A percentile compares a stretch with the other conserved stretches of the same genome.
Evolutionary conservation across 768 basidiomycete species (phyloP).

Genomic region (Neoboletus magnificus): DNA sequence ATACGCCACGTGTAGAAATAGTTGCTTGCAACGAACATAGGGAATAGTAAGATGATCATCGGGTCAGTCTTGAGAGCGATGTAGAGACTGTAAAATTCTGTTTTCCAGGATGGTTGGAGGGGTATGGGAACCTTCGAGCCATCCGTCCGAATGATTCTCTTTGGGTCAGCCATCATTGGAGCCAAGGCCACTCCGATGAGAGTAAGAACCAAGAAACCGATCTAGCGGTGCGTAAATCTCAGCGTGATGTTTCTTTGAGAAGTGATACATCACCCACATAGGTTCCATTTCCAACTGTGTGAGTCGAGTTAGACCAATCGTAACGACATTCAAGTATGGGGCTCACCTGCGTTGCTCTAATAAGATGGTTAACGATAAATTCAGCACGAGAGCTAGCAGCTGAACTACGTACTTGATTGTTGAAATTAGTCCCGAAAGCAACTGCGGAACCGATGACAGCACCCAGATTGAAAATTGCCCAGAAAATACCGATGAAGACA

Average conservation of each 20-base stretch:
- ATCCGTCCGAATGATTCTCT: conserved; percentile 70
- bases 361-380: background rate
- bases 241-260: background rate
- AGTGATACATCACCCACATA: conserved; percentile 48
- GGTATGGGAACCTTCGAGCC: conserved; percentile 62
- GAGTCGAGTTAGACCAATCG: conserved; percentile 1
- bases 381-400: background rate
- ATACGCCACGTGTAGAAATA: conserved; percentile 86
- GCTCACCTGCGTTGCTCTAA: conserved; percentile 32
- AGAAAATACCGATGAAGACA: conserved; percentile 73
- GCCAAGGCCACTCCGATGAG: conserved; percentile 66
- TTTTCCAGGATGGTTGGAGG: conserved; percentile 74
- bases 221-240: conserved; percentile 40
- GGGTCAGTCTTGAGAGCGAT: conserved; percentile 68
- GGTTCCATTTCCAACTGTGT: conserved; percentile 63
- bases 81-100: conserved; percentile 68
- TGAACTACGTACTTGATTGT: conserved; percentile 48
- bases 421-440: conserved; percentile 66
- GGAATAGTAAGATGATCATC: conserved; percentile 70
- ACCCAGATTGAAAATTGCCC: conserved; percentile 81
- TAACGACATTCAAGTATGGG: background rate
- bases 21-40: conserved; percentile 82
- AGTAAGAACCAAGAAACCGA: conserved; percentile 72
- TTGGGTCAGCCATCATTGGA: conserved; percentile 66
- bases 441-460: conserved; percentile 77